A percentile compares a stretch with the other conserved stretches of the same genome.
These are phyloP conservation scores for Pachyrhizus erosus DNA, from an alignment of 306 rosid species.

Conservation along the genomic window DNA sequence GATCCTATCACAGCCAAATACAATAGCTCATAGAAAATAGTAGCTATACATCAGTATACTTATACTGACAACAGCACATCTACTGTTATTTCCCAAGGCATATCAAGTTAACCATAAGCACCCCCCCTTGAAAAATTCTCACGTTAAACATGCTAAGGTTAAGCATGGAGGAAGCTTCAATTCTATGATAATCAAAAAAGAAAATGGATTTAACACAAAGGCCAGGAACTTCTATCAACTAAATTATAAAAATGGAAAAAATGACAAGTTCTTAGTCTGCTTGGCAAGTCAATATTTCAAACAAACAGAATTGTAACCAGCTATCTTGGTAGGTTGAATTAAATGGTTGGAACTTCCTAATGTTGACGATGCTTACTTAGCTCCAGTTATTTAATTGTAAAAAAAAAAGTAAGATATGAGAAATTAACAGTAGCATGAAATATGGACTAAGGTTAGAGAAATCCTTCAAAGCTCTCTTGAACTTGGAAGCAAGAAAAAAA, in stretches of 20 bases:
- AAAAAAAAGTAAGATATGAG: background rate
- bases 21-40: constrained; percentile 9
- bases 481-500: background rate
- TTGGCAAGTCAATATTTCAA: background rate
- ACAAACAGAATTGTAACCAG: background rate
- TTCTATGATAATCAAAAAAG: background rate
- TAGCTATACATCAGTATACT: background rate
- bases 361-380: background rate
- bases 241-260: background rate
- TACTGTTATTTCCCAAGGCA: background rate
- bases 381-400: background rate
- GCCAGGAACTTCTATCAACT: background rate
- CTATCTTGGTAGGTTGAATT: constrained; percentile 8
- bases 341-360: constrained; percentile 7
- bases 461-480: constrained; percentile 2
- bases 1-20: background rate
- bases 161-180: background rate
- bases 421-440: constrained; percentile 1
- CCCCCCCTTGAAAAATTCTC: background rate
- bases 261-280: constrained; percentile 1
- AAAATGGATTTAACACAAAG: background rate
- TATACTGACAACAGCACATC: background rate
- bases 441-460: background rate
- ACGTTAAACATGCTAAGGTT: background rate
- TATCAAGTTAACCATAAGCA: background rate